These are phyloP conservation scores for Trichocladium uniseriatum DNA, from an alignment of 495 filamentous ascomycete genomes.

Conservation along the genomic window DNA sequence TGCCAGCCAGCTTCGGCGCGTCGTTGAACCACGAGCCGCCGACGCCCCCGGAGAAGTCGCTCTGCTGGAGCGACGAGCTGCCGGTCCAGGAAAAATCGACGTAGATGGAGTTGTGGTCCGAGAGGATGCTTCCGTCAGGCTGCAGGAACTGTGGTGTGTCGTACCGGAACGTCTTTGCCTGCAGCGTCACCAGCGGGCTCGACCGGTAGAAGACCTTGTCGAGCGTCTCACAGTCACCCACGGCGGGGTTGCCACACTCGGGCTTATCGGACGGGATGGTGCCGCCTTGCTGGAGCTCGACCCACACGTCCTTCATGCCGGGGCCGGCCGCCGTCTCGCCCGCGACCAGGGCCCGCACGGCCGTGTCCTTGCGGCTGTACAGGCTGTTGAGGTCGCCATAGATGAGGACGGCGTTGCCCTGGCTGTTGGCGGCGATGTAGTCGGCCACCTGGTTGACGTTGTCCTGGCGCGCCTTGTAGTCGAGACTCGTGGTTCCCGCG, in stretches of 20 bases:
- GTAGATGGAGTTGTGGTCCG: conserved; percentile 52
- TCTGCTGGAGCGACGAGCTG: conserved; percentile 34
- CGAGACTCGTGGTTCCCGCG: conserved; percentile 43
- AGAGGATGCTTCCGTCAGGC: conserved; percentile 43
- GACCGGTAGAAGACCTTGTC: conserved; percentile 55
- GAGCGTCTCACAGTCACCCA: conserved; percentile 46
- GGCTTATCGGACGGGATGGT: conserved; percentile 35
- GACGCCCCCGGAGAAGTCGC: conserved; percentile 43
- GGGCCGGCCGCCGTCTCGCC: conserved; percentile 22
- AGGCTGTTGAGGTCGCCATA: conserved; percentile 53
- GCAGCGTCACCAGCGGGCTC: conserved; percentile 35
- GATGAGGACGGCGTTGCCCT: conserved; percentile 49
- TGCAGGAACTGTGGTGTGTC: conserved; percentile 43
- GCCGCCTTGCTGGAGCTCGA: conserved; percentile 39
- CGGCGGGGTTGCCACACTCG: conserved; percentile 43
- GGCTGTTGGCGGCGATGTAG: conserved; percentile 43
- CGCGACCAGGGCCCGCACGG: conserved; percentile 33
- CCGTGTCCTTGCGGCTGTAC: conserved; percentile 46
- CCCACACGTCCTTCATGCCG: conserved; percentile 44
- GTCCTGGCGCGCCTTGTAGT: conserved; percentile 41
- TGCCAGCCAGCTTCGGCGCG: conserved; percentile 25
- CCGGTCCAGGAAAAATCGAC: conserved; percentile 46
- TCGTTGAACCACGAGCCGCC: conserved; percentile 51
- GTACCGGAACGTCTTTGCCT: conserved; percentile 40
- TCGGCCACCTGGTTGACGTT: conserved; percentile 48